A percentile compares a stretch with the other conserved stretches of the same genome.
Conservation (phyloP, 2,329 filamentous ascomycete species). For the Rhynchosporium secalis region DNA sequence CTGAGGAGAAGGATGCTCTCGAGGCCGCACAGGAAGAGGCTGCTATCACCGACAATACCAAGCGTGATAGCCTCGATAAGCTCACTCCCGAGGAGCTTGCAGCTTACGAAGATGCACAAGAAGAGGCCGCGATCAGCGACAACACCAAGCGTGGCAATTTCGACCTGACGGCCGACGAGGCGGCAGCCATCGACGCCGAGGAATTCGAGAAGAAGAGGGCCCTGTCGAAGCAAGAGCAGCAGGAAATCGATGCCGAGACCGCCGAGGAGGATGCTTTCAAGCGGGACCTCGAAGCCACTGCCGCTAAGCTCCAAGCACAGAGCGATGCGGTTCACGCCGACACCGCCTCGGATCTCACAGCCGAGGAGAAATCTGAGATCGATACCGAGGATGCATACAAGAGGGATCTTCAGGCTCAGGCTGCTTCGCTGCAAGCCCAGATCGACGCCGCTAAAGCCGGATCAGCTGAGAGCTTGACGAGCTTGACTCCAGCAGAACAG, state of each 20-base stretch:
- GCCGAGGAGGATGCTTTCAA: constrained; percentile 11
- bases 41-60: no score
- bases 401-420: neutral
- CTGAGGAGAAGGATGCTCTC: neutral
- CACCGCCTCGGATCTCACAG: neutral
- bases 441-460: neutral
- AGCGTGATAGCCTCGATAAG: no score
- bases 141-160: no score
- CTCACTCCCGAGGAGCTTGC: no score
- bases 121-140: no score
- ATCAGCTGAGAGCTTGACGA: neutral
- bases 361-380: constrained; percentile 6
- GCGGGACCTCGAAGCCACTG: constrained; percentile 1
- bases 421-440: neutral
- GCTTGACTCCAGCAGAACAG: neutral
- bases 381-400: neutral
- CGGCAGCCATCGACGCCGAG: neutral
- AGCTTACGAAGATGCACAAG: no score
- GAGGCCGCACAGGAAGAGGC: neutral
- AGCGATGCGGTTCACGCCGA: constrained; percentile 3
- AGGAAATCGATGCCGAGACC: constrained; percentile 5
- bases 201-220: neutral
- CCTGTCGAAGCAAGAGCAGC: neutral
- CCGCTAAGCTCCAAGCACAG: constrained; percentile 6
- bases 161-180: neutral